Base-by-base conservation (phyloP, 2,329 filamentous ascomycete genomes). In the Penicillium sp. region DNA sequence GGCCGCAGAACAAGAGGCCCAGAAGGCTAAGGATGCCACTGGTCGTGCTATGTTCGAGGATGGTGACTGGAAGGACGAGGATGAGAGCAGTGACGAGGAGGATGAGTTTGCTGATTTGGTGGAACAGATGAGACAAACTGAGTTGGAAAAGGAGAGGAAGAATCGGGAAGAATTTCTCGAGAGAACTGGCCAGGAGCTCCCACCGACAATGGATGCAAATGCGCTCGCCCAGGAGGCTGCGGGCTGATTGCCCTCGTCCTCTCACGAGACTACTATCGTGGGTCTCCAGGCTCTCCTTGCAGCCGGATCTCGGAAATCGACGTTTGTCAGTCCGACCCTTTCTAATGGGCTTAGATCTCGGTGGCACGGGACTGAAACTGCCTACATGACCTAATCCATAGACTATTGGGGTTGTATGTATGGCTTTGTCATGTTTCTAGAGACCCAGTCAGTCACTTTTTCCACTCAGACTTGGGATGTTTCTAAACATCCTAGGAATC, bases 31-130 rank as follows among this genome's bases (percentile, higher is more conserved):
- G 83, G 94, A 99, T 67, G 93, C 92, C 19, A 99, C 94, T 18
- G 94, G 94, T 68, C 87, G 92, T 77, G 91, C 92, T 7, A 82
- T 99, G 77, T 99, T 99, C 73, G 94, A 99, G 77, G 94, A 92
- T 74, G 94, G 94, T 67, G 92, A 95, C 73, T 99, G 93, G 93
- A 81, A 86, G 57, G 81, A 77, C 31, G 84, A 84, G 23, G 84
- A 84, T 39, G 83, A 84, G 43, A 87, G 88, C 31, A 83, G 83
- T 28, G 85, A 84, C 0, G 81, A 79, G 3, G 83, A 83, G 3
- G 56, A 61, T 28, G 59, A 57, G 16, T 87, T 86, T 10, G 75
- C 77, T 49, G 75, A 66, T 46, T 75, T 97, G 65, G 87, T 91
- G 66, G 91, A 87, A 56, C 77, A 97, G 71, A 84, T 94, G 55